These are phyloP conservation scores for Beauveria brongniartii DNA, from an alignment of 2,329 filamentous ascomycete species.

Conservation along the genomic window DNA sequence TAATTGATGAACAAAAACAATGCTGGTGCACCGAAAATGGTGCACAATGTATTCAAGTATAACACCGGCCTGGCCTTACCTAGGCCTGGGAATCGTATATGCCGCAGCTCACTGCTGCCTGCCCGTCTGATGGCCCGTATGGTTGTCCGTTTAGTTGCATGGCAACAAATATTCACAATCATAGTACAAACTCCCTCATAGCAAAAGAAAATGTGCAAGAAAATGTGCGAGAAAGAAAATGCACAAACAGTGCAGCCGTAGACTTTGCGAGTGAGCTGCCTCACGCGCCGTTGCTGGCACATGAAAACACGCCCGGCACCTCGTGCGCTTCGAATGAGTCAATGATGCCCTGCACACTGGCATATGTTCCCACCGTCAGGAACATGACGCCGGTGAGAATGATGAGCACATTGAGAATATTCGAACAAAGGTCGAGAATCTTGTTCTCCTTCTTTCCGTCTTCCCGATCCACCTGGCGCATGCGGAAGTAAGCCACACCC, in stretches of 20 bases:
- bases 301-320: conserved; percentile 69
- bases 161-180: not conserved
- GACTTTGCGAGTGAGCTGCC: conserved; percentile 22
- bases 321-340: conserved; percentile 57
- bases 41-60: conserved; percentile 2
- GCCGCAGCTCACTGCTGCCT: conserved; percentile 7
- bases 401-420: conserved; percentile 63
- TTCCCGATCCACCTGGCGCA: conserved; percentile 56
- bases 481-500: conserved; percentile 72
- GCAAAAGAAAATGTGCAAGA: not conserved
- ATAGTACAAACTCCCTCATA: not conserved
- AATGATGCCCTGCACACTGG: conserved; percentile 65
- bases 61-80: not conserved
- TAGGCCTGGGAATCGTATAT: conserved; percentile 3
- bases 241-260: not conserved
- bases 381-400: conserved; percentile 74
- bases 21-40: not conserved
- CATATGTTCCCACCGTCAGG: conserved; percentile 74
- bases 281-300: conserved; percentile 54
- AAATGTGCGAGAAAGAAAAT: not conserved
- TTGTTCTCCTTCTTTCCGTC: conserved; percentile 43
- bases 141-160: not conserved
- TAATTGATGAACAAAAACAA: not conserved
- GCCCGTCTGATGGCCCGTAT: not conserved
- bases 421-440: conserved; percentile 43